Evolutionary conservation across 78 protist genomes (phyloP), one percentile per base, ranked within the genome.

Genomic region (Anaeramoeba ignava): DNA sequence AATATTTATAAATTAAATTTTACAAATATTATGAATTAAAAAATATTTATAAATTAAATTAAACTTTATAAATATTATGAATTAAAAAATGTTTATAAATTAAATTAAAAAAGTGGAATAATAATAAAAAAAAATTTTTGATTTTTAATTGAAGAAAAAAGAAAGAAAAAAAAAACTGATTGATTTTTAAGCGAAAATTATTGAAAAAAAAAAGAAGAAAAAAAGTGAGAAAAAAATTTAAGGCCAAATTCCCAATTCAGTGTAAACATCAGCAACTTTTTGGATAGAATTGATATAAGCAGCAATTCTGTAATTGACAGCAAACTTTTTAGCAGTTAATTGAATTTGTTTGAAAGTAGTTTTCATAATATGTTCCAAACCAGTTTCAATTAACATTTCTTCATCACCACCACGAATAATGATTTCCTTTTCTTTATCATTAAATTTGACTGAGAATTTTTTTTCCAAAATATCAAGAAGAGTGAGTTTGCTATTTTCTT

Each of bases 401-500:
- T 54, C 73, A 27, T 17, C 73, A 27, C 36, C 73, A 17, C 73
- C 73, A 27, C 17, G 73, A 27, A 54, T 54, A 54, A 54, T 54
- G 36, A 54, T 27, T 54, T 54, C 17, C 73, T 54, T 54, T 54
- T 54, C 73, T 17, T 54, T 54, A 17, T 54, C 73, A 27, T 8
- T 54, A 17, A 54, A 54, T 54, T 54, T 54, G 36, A 27, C 17
- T 27, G 36, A 8, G 17, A 54, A 54, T 54, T 54, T 54, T 8
- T 54, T 83, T 83, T 92, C 93, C 38, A 92, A 87, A 33, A 88
- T 83, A 40, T 84, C 85, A 37, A 92, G 81, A 37, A 92, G 88
- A 38, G 85, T 39, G 84, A 84, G 78, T 91, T 90, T 90, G 79
- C 84, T 78, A 39, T 88, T 86, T 84, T 90, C 93, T 85, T 92